A percentile compares a stretch with the other conserved stretches of the same genome.
Evolutionary conservation across 2,329 filamentous ascomycete species (phyloP).

Genomic region (Epichloe elymi): DNA sequence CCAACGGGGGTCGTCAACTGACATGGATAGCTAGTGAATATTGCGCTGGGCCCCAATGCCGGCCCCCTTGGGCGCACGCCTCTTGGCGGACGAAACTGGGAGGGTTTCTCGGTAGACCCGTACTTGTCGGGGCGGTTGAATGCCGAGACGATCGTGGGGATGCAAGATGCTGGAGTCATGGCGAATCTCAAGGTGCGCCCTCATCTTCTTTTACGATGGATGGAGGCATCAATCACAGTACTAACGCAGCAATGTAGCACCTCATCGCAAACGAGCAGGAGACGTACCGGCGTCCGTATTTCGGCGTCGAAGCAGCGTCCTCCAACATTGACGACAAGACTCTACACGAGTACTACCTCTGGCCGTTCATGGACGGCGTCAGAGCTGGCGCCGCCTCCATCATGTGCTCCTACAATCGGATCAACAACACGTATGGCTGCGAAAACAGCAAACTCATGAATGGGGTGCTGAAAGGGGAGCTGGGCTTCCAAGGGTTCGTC

Average conservation of each 20-base stretch:
- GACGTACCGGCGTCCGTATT: constrained; percentile 28
- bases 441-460: constrained; percentile 60
- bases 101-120: constrained; percentile 59
- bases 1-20: neutral
- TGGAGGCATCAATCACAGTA: neutral
- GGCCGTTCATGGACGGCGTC: constrained; percentile 51
- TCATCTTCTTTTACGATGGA: too few relatives aligned
- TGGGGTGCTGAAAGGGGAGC: constrained; percentile 49
- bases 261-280: constrained; percentile 51
- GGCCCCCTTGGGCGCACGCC: constrained; percentile 60
- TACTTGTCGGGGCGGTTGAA: constrained; percentile 58
- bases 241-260: constrained; percentile 25
- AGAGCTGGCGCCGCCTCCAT: constrained; percentile 41
- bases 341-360: constrained; percentile 52
- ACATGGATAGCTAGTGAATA: constrained; percentile 40
- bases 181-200: constrained; percentile 51
- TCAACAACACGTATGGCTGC: constrained; percentile 63
- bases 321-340: constrained; percentile 53
- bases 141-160: constrained; percentile 59
- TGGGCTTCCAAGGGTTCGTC: constrained; percentile 57
- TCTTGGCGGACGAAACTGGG: constrained; percentile 61
- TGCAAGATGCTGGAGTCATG: constrained; percentile 67
- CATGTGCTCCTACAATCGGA: constrained; percentile 59
- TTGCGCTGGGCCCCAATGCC: constrained; percentile 57
- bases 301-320: constrained; percentile 37